These are phyloP conservation scores for Hirschioporus abietinus DNA, from an alignment of 768 basidiomycete genomes.

Conservation along the genomic window DNA sequence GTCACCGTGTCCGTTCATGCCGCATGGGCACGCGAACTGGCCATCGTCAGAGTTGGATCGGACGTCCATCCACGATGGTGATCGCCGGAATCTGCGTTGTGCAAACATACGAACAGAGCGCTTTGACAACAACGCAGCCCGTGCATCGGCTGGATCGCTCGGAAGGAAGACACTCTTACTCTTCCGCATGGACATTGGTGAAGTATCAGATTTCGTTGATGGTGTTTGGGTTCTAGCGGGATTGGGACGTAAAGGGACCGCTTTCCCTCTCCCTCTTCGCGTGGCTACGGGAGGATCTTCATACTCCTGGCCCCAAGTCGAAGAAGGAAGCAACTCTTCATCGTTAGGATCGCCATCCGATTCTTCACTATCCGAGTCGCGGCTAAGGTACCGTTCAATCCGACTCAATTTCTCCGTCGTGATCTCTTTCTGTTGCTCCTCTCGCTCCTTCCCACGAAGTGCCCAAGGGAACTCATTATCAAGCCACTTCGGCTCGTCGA, in stretches of 20 bases:
- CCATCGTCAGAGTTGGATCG: slow-evolving; percentile 39
- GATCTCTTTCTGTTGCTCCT: slow-evolving; percentile 45
- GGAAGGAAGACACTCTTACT: slow-evolving; percentile 38
- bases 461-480: slow-evolving; percentile 79
- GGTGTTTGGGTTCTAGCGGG: slow-evolving; percentile 20
- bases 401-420: slow-evolving; percentile 55
- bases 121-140: slow-evolving; percentile 67
- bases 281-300: slow-evolving; percentile 25
- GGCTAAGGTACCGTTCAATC: slow-evolving; percentile 69
- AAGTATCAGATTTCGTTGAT: slow-evolving; percentile 7
- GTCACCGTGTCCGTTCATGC: slow-evolving; percentile 38
- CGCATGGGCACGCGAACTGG: slow-evolving; percentile 60
- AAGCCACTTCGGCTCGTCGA: slow-evolving; percentile 67
- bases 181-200: slow-evolving; percentile 8
- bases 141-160: slow-evolving; percentile 72
- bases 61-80: slow-evolving; percentile 28
- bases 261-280: slow-evolving; percentile 52
- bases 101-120: slow-evolving; percentile 59
- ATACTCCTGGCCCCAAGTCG: slow-evolving; percentile 24
- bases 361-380: slow-evolving; percentile 54
- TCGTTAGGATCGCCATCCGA: slow-evolving; percentile 22
- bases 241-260: slow-evolving; percentile 47
- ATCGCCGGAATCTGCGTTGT: slow-evolving; percentile 39
- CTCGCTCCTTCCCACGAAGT: slow-evolving; percentile 49
- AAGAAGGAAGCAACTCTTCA: slow-evolving; percentile 27